Base-by-base conservation (phyloP, 2,329 filamentous ascomycete species). In the Neocatenulostroma microsporum region DNA sequence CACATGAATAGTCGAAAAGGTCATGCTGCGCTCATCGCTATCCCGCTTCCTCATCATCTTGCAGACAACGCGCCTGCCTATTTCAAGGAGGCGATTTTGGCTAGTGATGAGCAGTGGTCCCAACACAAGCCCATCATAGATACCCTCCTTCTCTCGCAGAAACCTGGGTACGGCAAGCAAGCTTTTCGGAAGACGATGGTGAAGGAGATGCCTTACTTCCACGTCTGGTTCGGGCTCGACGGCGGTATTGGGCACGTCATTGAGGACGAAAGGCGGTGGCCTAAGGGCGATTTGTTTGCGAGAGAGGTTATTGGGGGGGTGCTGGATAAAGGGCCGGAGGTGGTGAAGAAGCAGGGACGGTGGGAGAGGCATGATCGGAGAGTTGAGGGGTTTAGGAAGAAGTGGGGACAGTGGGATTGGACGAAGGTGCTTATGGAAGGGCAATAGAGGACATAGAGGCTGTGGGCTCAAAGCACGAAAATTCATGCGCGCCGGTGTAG, bases 191-290 rank as follows among this genome's bases (percentile, higher is more conserved):
- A 79, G 39, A 82, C 75, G 14, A 69, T 98, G 42, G 85, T 84
- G 10, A 94, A 93, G 64, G 89, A 98, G 67, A 89, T 93, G 84
- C 89, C 93, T 0, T 98, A 98, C 60, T 98, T 98, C 54, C 91
- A 98, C 60, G 89, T 81, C 14, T 98, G 89, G 88, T 96, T 96
- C 57, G 76, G 78, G 35, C 67, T 98, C 1, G 88, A 98, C 56
- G 91, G 91, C 2, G 91, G 91, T 0, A 63, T 98, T 47, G 91
- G 86, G 0, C 91, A 98, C 59, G 70, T 98, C 7, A 84, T 98
- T 0, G 91, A 98, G 62, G 84, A 98, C 50, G 69, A 78, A 19
- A 73, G 78, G 32, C 70, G 79, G 34, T 98, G 91, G 91, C 93
- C 93, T 0, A 76, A 74, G 51, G 89, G 89, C 0, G 91, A 98